Base-by-base conservation (phyloP, 2,329 filamentous ascomycete genomes). In the Bipolaris victoriae region DNA sequence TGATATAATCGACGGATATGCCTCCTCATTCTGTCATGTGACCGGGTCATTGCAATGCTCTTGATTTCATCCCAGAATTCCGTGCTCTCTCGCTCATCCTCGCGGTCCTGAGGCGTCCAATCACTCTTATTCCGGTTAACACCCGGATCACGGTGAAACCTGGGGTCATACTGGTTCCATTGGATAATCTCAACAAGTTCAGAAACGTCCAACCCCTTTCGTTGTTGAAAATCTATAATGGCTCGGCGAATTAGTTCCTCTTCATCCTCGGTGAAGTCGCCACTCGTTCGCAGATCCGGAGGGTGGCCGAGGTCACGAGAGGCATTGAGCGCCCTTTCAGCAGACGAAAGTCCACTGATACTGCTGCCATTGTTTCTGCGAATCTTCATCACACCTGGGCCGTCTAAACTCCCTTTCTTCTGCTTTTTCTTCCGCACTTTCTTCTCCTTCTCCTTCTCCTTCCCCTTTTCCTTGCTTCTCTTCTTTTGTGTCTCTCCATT, bases 1-100 rank as follows among this genome's bases (percentile, higher is more conserved):
- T 90, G 86, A 61, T 86, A 91, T 26, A 83, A 81, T 50, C 87
- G 83, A 46, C 88, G 83, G 31, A 84, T 84, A 60, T 79, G 76
- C 33, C 74, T 76, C 26, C 76, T 73, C 36, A 81, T 57, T 1
- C 74, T 67, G 18, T 68, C 66, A 4, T 61, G 58, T 9, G 57
- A 67, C 33, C 80, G 77, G 36, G 20, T 73, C 58, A 24, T 74
- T 69, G 20, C 78, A 57, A 35, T 68, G 5, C 66, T 63, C 24
- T 65, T 61, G 1, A 76, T 64, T 5, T 76, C 72, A 5, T 72
- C 65, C 64, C 74, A 78, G 29, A 78, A 69, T 13, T 59, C 66
- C 5, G 43, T 41, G 26, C 61, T 60, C 13, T 69, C 62, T 3
- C 52, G 53, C 16, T 51, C 37, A 9, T 63, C 56, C 5, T 51